These are phyloP conservation scores for Diplodia mutila DNA, from an alignment of 2,329 filamentous ascomycete species.

Conservation along the genomic window DNA sequence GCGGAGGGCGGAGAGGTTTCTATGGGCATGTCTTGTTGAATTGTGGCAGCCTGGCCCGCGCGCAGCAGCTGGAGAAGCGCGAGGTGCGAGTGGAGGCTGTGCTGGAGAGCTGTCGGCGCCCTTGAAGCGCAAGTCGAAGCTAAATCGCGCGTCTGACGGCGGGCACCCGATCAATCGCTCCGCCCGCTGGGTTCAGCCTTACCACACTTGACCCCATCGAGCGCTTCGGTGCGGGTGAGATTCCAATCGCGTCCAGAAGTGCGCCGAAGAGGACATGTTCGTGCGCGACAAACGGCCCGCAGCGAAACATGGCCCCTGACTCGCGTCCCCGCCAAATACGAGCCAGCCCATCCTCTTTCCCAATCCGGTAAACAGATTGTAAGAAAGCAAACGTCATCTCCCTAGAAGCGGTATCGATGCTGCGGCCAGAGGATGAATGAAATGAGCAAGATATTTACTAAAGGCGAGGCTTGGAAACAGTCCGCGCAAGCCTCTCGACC, in stretches of 20 bases:
- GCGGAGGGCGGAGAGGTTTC: background rate
- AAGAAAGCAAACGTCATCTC: background rate
- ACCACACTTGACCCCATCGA: background rate
- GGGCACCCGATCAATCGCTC: no score
- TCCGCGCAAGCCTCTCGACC: background rate
- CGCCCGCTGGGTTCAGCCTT: no score
- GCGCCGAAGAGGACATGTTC: background rate
- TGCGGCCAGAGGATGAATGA: background rate
- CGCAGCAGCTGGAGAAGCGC: background rate
- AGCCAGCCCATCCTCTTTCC: background rate
- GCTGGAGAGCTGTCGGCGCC: background rate
- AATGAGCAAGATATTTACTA: background rate
- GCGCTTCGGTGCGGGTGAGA: background rate
- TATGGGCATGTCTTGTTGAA: background rate
- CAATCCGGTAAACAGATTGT: background rate
- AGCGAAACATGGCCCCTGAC: background rate
- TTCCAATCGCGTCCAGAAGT: background rate
- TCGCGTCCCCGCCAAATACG: background rate
- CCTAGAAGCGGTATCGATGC: background rate
- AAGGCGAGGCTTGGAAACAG: no score
- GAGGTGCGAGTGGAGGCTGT: background rate
- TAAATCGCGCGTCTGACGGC: background rate
- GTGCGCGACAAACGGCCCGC: background rate
- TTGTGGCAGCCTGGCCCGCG: background rate
- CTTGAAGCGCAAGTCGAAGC: background rate